Conservation (phyloP, 164 flowering plant species). For the Dillenia turbinata region DNA sequence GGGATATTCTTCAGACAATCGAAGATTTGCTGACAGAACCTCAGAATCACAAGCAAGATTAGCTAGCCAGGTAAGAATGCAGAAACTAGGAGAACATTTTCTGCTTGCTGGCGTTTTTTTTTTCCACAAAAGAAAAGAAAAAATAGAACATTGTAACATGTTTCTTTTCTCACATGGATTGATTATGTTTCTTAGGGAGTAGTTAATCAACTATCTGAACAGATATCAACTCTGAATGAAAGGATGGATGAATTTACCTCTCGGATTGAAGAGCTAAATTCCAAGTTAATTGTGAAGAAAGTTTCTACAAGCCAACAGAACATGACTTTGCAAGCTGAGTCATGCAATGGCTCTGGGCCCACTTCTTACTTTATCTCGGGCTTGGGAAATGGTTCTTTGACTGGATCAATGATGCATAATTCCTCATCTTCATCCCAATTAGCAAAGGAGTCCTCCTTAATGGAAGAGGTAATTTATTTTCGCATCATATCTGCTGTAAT, state of each 20-base stretch:
- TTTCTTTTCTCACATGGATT: background rate
- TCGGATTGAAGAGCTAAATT: constrained; percentile 76
- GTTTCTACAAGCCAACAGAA: constrained; percentile 59
- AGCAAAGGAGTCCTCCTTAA: constrained; percentile 62
- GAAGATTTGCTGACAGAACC: constrained; percentile 46
- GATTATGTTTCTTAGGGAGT: constrained; percentile 40
- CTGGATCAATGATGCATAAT: constrained; percentile 46
- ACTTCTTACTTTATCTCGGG: constrained; percentile 64
- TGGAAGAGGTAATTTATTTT: constrained; percentile 67
- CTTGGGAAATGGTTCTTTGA: constrained; percentile 64
- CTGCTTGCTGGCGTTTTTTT: background rate
- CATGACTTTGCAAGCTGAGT: constrained; percentile 51
- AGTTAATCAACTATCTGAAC: constrained; percentile 78
- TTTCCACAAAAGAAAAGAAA: background rate
- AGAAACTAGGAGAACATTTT: background rate
- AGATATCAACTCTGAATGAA: constrained; percentile 78
- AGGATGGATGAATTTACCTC: constrained; percentile 89
- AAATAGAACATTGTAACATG: too few relatives aligned
- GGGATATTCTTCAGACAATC: constrained; percentile 28
- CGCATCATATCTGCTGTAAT: background rate
- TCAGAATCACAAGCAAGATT: constrained; percentile 33
- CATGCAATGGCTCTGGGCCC: constrained; percentile 78
- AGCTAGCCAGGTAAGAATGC: constrained; percentile 48
- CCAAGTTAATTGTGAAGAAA: constrained; percentile 46
- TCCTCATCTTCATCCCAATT: constrained; percentile 75